Evolutionary conservation across 2,329 filamentous ascomycete genomes (phyloP).

Genomic region (Aspergillus fructus): DNA sequence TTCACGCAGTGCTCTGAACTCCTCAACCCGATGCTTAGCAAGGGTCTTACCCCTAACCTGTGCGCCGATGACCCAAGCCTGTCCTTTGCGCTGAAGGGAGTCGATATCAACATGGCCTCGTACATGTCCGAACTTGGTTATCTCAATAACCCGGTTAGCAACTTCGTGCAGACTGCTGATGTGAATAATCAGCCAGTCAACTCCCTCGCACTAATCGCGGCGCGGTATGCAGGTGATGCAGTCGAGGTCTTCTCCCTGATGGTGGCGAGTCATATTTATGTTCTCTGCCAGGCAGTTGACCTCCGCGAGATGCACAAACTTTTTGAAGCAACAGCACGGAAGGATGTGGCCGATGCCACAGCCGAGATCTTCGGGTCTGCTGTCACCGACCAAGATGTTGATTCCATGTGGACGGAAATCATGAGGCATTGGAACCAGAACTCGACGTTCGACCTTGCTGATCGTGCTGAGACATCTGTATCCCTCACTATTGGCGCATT

Average conservation of each 20-base stretch:
- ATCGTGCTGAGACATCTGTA: slow-evolving; percentile 11
- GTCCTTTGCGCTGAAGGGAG: slow-evolving; percentile 62
- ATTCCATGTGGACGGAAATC: slow-evolving; percentile 14
- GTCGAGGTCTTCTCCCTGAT: slow-evolving; percentile 58
- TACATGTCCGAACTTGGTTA: slow-evolving; percentile 63
- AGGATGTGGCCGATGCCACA: not conserved
- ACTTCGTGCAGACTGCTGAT: slow-evolving; percentile 65
- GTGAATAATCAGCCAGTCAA: slow-evolving; percentile 69
- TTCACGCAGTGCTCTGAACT: slow-evolving; percentile 64
- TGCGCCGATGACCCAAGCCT: slow-evolving; percentile 53
- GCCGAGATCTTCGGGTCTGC: not conserved
- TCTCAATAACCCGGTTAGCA: slow-evolving; percentile 61
- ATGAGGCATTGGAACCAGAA: slow-evolving; percentile 18
- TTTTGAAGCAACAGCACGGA: slow-evolving; percentile 11
- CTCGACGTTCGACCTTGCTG: slow-evolving; percentile 12
- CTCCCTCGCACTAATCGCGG: slow-evolving; percentile 61
- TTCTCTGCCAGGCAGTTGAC: slow-evolving; percentile 60
- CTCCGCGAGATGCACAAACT: slow-evolving; percentile 37
- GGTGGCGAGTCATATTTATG: slow-evolving; percentile 54
- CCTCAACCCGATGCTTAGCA: slow-evolving; percentile 60
- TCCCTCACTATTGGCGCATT: slow-evolving; percentile 6
- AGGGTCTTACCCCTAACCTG: slow-evolving; percentile 64
- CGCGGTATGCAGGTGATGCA: slow-evolving; percentile 57
- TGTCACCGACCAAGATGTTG: not conserved
- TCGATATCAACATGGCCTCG: slow-evolving; percentile 65